Base-by-base conservation (phyloP, 441 rosid species). In the Erodium texanum region DNA sequence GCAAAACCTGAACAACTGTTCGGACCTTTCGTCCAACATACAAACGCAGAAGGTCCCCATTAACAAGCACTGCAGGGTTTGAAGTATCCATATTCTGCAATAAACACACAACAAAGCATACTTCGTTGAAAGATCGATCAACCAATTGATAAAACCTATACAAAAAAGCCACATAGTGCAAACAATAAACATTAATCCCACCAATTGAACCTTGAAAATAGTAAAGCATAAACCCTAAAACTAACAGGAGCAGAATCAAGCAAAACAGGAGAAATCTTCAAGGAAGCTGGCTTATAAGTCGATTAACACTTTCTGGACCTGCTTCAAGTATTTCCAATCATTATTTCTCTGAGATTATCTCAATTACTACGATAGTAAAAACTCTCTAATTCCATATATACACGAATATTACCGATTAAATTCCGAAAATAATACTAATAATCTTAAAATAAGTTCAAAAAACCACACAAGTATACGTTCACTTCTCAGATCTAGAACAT, bases 11-110 rank as follows among this genome's bases (percentile, higher is more conserved):
- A 66, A 93, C 27, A 74, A 90, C 95, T 4, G 86, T 72, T 56
- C 95, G 82, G n/a, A 93, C 96, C 77, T 86, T 87, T 76, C 84
- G 84, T 5, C 95, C 82, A 20, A 85, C 70, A 73, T 78, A 83
- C 75, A 86, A 76, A 1, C 83, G 79, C 75, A 93, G 64, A 36
- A 85, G 71, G 59, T 66, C 82, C 6, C 88, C 95, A 54, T 90
- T 90, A 54, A 90, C 97, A 69, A 90, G 81, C 68, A 80, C 92
- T 16, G 89, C 85, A 72, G 98, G 97, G 69, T 75, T 84, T 18
- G 90, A 87, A 0, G 91, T 82, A 75, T 93, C 97, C 97, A 93
- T 93, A 62, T 58, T 29, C 82, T 75, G 68, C 58, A 9, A 61
- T n/a, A n/a, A 69, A 76, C 23, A 70, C 58, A 64, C 11, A 15